Percentiles rank a stretch among this genome's conserved stretches.
Evolutionary conservation across 495 filamentous ascomycete genomes (phyloP).

Genomic region (Tuber aestivum): DNA sequence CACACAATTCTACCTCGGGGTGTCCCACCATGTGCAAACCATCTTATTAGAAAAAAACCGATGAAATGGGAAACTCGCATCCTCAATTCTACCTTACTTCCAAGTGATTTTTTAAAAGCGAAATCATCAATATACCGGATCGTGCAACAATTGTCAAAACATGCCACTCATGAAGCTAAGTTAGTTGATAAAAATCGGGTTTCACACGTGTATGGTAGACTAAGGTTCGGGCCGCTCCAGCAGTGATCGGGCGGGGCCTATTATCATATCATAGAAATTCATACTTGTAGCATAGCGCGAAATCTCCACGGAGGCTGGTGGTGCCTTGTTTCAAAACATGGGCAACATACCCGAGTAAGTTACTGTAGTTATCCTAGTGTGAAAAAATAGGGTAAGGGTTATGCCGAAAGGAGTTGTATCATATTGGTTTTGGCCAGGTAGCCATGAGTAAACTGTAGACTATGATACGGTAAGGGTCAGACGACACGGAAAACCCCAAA

Average conservation of each 20-base stretch:
- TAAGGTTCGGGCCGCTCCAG: background rate
- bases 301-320: no score
- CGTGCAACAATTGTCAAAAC: background rate
- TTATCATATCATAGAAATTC: no score
- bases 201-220: background rate
- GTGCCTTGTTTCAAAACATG: no score
- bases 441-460: no score
- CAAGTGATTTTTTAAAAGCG: background rate
- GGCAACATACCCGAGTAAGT: no score
- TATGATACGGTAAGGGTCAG: background rate
- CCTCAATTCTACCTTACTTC: background rate
- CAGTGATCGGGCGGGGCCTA: background rate
- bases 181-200: no score
- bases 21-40: no score
- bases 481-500: background rate
- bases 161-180: background rate
- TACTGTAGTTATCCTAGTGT: background rate
- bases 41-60: no score
- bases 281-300: background rate
- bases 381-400: background rate
- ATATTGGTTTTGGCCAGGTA: constrained; percentile 3
- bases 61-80: background rate
- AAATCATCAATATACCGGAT: background rate
- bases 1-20: no score
- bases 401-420: background rate